Evolutionary conservation across 305 asterid genomes (phyloP).

Genomic region (Plantago coronopus): DNA sequence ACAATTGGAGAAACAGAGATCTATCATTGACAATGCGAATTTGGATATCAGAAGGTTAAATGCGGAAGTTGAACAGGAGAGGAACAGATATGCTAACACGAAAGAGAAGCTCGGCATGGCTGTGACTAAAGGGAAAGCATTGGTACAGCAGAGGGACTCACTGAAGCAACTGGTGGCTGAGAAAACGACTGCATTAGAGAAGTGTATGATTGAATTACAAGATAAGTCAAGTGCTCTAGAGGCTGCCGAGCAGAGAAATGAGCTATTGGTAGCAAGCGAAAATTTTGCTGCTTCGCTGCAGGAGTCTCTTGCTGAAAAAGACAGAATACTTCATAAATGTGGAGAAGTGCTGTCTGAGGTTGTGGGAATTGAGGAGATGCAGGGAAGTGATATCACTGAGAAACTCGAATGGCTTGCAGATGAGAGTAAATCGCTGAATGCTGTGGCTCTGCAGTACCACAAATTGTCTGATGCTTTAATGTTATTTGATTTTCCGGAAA

Average conservation of each 20-base stretch:
- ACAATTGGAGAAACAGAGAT: slow-evolving; percentile 54
- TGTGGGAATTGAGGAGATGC: slow-evolving; percentile 39
- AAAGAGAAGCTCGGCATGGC: slow-evolving; percentile 99
- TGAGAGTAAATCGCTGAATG: slow-evolving; percentile 55
- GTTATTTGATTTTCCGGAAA: slow-evolving; percentile 60
- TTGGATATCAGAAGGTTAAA: slow-evolving; percentile 56
- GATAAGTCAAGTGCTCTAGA: slow-evolving; percentile 73
- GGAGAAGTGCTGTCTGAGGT: slow-evolving; percentile 58
- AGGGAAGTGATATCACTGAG: slow-evolving; percentile 51
- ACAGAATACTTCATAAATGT: slow-evolving; percentile 53
- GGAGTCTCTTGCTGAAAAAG: slow-evolving; percentile 71
- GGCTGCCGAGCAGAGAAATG: slow-evolving; percentile 58
- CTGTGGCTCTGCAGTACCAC: slow-evolving; percentile 46
- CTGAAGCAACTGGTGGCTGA: slow-evolving; percentile 78
- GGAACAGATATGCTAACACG: slow-evolving; percentile 61
- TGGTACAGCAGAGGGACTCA: slow-evolving; percentile 90
- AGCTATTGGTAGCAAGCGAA: slow-evolving; percentile 48
- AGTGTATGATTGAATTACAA: slow-evolving; percentile 52
- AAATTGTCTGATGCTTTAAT: slow-evolving; percentile 44
- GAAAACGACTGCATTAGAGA: slow-evolving; percentile 66
- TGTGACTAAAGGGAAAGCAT: slow-evolving; percentile 94
- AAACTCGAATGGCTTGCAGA: slow-evolving; percentile 64
- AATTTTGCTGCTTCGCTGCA: slow-evolving; percentile 48
- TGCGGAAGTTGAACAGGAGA: slow-evolving; percentile 82
- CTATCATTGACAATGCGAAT: slow-evolving; percentile 46